phyloP scores from a whole-genome alignment of 108 stramenopile genomes.

The Halocafeteria seosinensis region DNA sequence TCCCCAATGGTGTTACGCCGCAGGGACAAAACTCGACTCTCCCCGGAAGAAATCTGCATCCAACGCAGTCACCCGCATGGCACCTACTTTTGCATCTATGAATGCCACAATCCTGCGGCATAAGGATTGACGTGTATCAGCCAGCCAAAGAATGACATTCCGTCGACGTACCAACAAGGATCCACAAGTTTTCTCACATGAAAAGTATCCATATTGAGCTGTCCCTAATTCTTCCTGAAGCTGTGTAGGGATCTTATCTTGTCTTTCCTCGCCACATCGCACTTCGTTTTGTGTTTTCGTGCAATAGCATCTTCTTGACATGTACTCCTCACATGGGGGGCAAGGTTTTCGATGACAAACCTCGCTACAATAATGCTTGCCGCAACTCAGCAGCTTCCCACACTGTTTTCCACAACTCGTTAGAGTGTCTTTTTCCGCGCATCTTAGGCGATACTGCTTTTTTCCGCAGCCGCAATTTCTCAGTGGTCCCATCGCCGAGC shows the following conservation, averaged over 20 bases:
- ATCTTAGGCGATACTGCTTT: neutral
- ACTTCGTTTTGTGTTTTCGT: neutral
- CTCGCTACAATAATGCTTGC: neutral
- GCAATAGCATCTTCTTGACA: neutral
- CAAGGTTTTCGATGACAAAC: neutral
- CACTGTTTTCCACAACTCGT: neutral
- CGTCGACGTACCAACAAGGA: neutral
- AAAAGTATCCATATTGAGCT: neutral
- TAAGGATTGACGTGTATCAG: neutral
- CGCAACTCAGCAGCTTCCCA: neutral
- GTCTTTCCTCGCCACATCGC: neutral
- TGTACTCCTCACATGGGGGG: neutral
- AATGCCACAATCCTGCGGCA: neutral
- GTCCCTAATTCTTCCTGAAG: neutral
- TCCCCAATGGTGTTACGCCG: too few relatives aligned
- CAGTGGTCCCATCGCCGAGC: neutral
- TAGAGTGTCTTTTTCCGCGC: neutral
- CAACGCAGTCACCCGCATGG: neutral
- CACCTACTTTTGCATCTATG: neutral
- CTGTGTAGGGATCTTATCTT: neutral
- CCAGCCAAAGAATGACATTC: neutral
- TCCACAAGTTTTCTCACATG: neutral
- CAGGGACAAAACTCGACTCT: too few relatives aligned
- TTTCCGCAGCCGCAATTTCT: neutral
- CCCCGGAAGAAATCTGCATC: too few relatives aligned